These are phyloP conservation scores for Rhodotorula diobovata DNA, from an alignment of 768 basidiomycete genomes.

Conservation along the genomic window DNA sequence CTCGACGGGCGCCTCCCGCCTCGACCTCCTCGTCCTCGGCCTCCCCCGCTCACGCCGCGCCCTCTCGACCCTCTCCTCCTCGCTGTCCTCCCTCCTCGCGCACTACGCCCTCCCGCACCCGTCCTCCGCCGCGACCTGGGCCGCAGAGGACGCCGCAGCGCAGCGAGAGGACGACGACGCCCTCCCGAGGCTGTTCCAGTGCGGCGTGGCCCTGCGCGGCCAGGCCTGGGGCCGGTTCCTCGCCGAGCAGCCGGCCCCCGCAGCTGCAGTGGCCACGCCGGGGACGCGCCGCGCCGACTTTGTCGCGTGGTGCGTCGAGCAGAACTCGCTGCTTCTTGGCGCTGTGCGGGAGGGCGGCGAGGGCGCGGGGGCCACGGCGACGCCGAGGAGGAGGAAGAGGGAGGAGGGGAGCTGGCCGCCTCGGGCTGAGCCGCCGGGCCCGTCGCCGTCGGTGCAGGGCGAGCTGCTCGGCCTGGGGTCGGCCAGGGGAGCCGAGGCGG, in stretches of 20 bases:
- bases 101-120: constrained; percentile 11
- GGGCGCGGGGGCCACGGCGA: no score
- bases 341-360: background rate
- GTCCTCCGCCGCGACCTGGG: constrained; percentile 3
- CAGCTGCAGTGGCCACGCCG: background rate
- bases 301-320: constrained; percentile 20
- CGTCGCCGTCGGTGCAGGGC: no score
- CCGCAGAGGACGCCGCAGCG: constrained; percentile 7
- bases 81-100: constrained; percentile 13
- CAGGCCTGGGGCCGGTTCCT: constrained; percentile 18
- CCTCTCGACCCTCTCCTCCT: constrained; percentile 6
- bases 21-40: constrained; percentile 22
- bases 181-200: constrained; percentile 33
- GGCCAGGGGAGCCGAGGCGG: no score
- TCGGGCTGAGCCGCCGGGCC: no score
- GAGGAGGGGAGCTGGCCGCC: background rate
- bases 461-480: no score
- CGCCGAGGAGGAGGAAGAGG: no score
- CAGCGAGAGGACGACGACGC: constrained; percentile 2
- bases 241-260: background rate
- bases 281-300: constrained; percentile 12
- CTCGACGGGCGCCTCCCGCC: constrained; percentile 5
- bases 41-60: background rate
- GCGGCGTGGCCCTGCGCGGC: constrained; percentile 22
- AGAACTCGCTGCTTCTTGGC: constrained; percentile 9